phyloP scores from a whole-genome alignment of 768 basidiomycete genomes.

The Kwoniella dendrophila region DNA sequence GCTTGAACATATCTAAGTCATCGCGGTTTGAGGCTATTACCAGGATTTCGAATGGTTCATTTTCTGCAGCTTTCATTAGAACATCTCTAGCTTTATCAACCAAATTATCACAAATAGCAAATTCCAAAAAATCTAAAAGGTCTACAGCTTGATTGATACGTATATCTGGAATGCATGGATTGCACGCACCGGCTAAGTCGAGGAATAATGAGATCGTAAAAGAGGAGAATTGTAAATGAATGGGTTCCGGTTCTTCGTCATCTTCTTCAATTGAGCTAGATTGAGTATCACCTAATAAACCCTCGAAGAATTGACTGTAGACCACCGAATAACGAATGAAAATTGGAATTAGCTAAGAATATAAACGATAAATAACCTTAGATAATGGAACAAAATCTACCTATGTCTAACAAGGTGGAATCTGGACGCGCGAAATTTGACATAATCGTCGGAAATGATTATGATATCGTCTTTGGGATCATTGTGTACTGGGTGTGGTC shows the following conservation, averaged over 20 bases:
- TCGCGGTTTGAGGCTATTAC: conserved; percentile 7
- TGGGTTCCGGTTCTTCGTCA: not conserved
- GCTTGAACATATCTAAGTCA: conserved; percentile 1
- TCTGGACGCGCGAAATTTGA: conserved; percentile 10
- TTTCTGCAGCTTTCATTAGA: not conserved
- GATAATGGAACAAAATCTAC: not conserved
- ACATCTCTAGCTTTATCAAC: conserved; percentile 3
- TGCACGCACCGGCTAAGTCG: not conserved
- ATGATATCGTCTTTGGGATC: conserved; percentile 4
- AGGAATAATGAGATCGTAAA: conserved; percentile 1
- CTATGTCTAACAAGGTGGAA: conserved; percentile 6
- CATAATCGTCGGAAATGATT: conserved; percentile 10
- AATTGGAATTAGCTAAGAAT: not conserved
- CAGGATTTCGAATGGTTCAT: conserved; percentile 12
- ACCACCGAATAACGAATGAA: not conserved
- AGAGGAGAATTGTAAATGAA: not conserved
- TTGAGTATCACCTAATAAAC: not conserved
- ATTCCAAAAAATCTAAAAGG: conserved; percentile 1
- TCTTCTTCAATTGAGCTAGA: not conserved
- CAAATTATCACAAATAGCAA: not conserved
- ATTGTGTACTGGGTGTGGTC: not conserved
- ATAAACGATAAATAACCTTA: not conserved
- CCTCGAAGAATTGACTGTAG: conserved; percentile 9
- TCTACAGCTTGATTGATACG: not conserved
- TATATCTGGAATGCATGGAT: not conserved